A percentile compares a stretch with the other conserved stretches of the same genome.
Evolutionary conservation across 192 early-diverging fungal species (phyloP).

Genomic region (Coemansia sp.): DNA sequence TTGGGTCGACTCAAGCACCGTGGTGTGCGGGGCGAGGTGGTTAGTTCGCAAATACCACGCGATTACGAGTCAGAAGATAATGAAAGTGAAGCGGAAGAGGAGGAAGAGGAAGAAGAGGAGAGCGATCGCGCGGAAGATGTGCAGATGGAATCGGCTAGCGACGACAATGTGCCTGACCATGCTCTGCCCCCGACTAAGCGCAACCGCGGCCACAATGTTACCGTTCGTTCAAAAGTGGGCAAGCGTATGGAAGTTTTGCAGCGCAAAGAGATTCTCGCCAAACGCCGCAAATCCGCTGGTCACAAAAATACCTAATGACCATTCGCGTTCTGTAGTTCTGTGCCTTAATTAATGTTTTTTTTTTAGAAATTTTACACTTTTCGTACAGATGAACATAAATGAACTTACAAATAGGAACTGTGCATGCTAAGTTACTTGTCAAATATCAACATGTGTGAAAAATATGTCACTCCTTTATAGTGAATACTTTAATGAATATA

Average conservation of each 20-base stretch:
- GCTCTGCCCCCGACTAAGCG: neutral
- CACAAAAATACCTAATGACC: neutral
- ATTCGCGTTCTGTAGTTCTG: neutral
- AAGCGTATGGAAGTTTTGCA: slow-evolving; percentile 3
- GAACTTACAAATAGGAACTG: neutral
- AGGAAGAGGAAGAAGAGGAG: slow-evolving; percentile 1
- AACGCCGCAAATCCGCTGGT: slow-evolving; percentile 6
- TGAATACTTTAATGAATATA: too few species aligned
- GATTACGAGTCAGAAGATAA: neutral
- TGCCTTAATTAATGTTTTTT: neutral
- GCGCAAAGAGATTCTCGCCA: neutral
- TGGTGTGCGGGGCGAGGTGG: slow-evolving; percentile 64
- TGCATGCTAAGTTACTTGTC: neutral
- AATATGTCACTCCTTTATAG: too few species aligned
- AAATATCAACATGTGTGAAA: neutral
- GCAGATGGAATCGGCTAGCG: neutral
- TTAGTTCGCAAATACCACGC: slow-evolving; percentile 65
- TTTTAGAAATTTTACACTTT: neutral
- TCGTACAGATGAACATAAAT: too few species aligned
- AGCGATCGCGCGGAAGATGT: neutral
- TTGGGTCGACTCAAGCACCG: slow-evolving; percentile 70
- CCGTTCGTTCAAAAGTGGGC: neutral
- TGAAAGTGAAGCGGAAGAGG: slow-evolving; percentile 15
- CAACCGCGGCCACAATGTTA: neutral
- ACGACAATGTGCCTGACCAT: neutral